Evolutionary conservation across 1,284 basidiomycete genomes (phyloP).

Genomic region (Kwoniella shivajii): DNA sequence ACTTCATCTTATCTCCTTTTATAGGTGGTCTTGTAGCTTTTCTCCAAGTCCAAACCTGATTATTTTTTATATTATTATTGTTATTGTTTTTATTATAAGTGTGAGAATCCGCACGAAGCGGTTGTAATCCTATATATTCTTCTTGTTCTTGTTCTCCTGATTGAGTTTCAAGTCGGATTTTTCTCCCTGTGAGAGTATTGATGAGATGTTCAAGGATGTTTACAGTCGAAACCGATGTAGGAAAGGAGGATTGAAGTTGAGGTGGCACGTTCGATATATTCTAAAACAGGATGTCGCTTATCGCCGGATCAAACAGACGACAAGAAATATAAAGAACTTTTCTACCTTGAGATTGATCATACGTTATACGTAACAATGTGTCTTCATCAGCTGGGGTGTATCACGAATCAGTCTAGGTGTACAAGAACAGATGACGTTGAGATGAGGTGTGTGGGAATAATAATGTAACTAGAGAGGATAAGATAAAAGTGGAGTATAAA

Average conservation of each 20-base stretch:
- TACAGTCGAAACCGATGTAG: background rate
- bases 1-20: slow-evolving; percentile 54
- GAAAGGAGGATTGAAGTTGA: background rate
- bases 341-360: too few species aligned
- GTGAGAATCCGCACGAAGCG: slow-evolving; percentile 3
- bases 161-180: background rate
- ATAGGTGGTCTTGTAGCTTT: slow-evolving; percentile 23
- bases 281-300: too few species aligned
- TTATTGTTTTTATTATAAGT: background rate
- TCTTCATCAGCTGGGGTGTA: too few species aligned
- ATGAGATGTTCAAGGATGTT: background rate
- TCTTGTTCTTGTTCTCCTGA: background rate
- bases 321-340: too few species aligned
- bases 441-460: too few species aligned
- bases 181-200: background rate
- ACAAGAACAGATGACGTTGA: too few species aligned
- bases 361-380: too few species aligned
- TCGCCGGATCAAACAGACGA: too few species aligned
- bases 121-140: slow-evolving; percentile 9
- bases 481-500: too few species aligned
- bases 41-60: slow-evolving; percentile 38
- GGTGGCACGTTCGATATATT: slow-evolving; percentile 10
- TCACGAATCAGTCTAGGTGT: too few species aligned
- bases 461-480: too few species aligned
- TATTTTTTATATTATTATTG: background rate